A percentile compares a stretch with the other conserved stretches of the same genome.
Conservation (phyloP, 345 rosid species). For the Eutrema heterophyllum region DNA sequence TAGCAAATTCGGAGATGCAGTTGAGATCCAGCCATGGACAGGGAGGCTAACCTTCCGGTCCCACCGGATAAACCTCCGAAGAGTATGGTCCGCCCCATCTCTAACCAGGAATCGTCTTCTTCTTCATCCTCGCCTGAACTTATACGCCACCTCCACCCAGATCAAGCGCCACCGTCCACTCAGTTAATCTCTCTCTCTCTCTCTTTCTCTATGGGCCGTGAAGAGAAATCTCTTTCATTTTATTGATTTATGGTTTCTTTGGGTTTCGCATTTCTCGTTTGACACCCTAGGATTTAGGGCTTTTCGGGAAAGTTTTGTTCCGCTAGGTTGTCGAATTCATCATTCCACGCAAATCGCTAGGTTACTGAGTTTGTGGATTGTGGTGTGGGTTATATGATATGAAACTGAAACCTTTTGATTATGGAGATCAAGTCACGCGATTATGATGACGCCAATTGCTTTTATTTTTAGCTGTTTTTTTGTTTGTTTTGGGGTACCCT, state of each 20-base stretch:
- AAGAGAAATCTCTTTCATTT: not conserved
- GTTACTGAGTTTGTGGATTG: conserved; percentile 5
- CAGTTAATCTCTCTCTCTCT: conserved; percentile 40
- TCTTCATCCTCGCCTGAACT: conserved; percentile 61
- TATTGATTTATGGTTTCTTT: conserved; percentile 9
- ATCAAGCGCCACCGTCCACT: conserved; percentile 89
- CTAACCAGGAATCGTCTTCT: conserved; percentile 43
- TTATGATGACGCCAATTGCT: not conserved
- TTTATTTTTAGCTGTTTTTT: not conserved
- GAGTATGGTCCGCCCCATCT: conserved; percentile 28
- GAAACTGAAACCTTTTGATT: no score
- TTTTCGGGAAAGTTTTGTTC: not conserved
- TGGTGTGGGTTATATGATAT: not conserved
- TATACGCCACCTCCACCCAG: conserved; percentile 68
- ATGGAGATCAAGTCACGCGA: no score
- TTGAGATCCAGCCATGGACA: conserved; percentile 65
- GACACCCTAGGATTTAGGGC: not conserved
- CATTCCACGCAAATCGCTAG: not conserved
- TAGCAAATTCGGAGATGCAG: conserved; percentile 57
- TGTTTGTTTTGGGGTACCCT: not conserved
- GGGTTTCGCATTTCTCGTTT: not conserved
- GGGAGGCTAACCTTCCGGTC: conserved; percentile 86
- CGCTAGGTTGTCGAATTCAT: not conserved
- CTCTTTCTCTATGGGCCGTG: no score
- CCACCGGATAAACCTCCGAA: conserved; percentile 35